Evolutionary conservation across 106 monocot species (phyloP).

Genomic region (Allium cepa): DNA sequence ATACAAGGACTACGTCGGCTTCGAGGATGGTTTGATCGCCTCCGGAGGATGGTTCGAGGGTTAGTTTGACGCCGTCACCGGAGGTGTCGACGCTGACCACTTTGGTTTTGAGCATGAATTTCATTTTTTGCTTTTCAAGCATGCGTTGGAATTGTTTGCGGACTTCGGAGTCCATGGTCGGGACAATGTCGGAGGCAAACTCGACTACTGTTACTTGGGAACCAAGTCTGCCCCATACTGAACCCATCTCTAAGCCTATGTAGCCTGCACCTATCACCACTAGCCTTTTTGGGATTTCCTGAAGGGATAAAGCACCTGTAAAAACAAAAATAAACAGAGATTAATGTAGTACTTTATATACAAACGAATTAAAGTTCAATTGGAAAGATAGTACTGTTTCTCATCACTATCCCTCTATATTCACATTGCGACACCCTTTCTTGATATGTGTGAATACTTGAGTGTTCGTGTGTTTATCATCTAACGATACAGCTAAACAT

Average conservation of each 20-base stretch:
- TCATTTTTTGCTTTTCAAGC: constrained; percentile 83
- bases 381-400: too few relatives aligned
- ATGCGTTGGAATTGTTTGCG: constrained; percentile 72
- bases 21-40: constrained; percentile 65
- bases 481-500: too few relatives aligned
- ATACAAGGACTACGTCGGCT: constrained; percentile 72
- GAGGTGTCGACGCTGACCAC: constrained; percentile 65
- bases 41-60: constrained; percentile 62
- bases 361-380: too few relatives aligned
- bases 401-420: too few relatives aligned
- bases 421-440: too few relatives aligned
- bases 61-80: constrained; percentile 60
- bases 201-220: constrained; percentile 84
- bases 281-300: constrained; percentile 64
- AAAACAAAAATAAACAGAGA: constrained; percentile 42
- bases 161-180: constrained; percentile 19
- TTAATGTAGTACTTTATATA: background rate
- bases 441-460: too few relatives aligned
- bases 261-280: constrained; percentile 86
- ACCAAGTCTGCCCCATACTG: constrained; percentile 77
- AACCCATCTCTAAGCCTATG: constrained; percentile 84
- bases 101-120: constrained; percentile 86
- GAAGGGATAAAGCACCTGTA: constrained; percentile 52
- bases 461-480: too few relatives aligned
- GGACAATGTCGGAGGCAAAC: constrained; percentile 74